Percentiles rank a stretch among this genome's conserved stretches.
Evolutionary conservation across 768 basidiomycete species (phyloP).

Genomic region (Nevesoporus exiguus): DNA sequence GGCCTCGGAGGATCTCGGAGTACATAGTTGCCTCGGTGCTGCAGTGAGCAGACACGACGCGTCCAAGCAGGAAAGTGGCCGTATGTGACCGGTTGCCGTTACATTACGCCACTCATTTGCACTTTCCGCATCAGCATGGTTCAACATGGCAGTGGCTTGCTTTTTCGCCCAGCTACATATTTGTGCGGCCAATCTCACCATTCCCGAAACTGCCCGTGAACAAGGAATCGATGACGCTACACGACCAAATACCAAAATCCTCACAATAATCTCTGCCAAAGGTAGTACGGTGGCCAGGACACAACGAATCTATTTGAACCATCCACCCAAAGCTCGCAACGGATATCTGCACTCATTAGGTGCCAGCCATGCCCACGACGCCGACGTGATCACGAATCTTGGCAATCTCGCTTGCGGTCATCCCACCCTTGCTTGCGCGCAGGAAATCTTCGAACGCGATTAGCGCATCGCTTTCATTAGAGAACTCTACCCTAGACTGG

Average conservation of each 20-base stretch:
- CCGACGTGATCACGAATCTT: conserved; percentile 88
- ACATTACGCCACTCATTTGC: no score
- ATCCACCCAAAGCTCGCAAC: background rate
- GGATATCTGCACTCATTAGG: conserved; percentile 32
- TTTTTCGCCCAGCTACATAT: no score
- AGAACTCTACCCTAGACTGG: conserved; percentile 54
- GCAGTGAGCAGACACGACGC: no score
- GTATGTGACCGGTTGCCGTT: no score
- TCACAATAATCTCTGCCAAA: background rate
- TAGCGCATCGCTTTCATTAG: conserved; percentile 58
- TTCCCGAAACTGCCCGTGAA: no score
- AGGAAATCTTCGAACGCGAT: conserved; percentile 86
- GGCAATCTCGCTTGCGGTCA: conserved; percentile 86
- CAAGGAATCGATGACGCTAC: background rate
- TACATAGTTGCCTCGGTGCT: no score
- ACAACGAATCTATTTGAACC: background rate
- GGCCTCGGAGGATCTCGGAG: no score
- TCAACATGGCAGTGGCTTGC: no score
- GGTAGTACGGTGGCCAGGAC: background rate
- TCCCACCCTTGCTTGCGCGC: conserved; percentile 69
- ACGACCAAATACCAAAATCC: background rate
- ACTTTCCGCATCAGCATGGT: no score
- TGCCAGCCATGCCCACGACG: conserved; percentile 85
- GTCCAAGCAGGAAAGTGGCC: no score
- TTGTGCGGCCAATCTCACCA: no score